Conservation (phyloP, 768 basidiomycete genomes). For the Boletus reticuloceps region DNA sequence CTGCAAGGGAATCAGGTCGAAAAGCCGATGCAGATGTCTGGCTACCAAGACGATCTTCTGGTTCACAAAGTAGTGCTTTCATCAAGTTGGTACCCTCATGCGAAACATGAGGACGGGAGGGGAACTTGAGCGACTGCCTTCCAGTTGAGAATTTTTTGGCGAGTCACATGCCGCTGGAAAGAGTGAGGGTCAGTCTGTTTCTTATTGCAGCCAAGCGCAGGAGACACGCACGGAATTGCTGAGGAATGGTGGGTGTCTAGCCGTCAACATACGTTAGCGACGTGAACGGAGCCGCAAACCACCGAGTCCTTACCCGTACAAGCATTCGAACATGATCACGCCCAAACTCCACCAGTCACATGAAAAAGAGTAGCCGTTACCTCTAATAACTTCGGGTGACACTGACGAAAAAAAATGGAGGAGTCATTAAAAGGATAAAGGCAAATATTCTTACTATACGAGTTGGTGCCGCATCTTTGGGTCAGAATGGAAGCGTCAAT, state of each 20-base stretch:
- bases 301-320: conserved; percentile 71
- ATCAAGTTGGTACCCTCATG: conserved; percentile 86
- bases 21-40: conserved; percentile 64
- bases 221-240: conserved; percentile 73
- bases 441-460: conserved; percentile 63
- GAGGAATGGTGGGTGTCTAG: conserved; percentile 92
- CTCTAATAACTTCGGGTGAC: conserved; percentile 89
- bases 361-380: conserved; percentile 89
- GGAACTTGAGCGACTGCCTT: conserved; percentile 85
- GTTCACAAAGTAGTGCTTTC: conserved; percentile 88
- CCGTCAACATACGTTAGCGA: conserved; percentile 21
- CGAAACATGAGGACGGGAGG: conserved; percentile 77
- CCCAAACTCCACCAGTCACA: conserved; percentile 99
- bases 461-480: conserved; percentile 78
- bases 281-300: conserved; percentile 24
- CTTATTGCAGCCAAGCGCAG: conserved; percentile 17
- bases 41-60: conserved; percentile 89
- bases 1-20: conserved; percentile 74
- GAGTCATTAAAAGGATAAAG: conserved; percentile 24
- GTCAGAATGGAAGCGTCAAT: conserved; percentile 32
- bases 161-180: conserved; percentile 81
- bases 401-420: conserved; percentile 44
- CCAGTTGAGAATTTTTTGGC: conserved; percentile 98
- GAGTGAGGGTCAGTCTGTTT: conserved; percentile 10
- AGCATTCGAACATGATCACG: conserved; percentile 94